phyloP scores from a whole-genome alignment of 1,139 yeast species.

The Pichia sp. region DNA sequence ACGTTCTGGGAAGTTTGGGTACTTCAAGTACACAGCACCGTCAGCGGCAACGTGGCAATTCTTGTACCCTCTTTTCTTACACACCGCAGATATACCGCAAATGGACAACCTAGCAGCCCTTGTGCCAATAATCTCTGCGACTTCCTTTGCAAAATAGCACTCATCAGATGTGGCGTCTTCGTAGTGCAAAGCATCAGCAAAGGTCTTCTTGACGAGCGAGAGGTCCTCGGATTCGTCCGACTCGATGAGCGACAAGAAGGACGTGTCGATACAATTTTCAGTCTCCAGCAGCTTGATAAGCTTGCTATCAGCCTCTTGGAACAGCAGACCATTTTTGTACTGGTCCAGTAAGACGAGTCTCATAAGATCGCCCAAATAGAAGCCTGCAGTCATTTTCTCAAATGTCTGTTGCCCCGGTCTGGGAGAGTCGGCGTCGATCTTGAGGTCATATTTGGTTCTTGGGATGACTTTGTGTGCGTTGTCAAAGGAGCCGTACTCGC shows the following conservation, averaged over 20 bases:
- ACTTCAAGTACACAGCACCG: slow-evolving; percentile 91
- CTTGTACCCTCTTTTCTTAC: slow-evolving; percentile 78
- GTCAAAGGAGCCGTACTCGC: slow-evolving; percentile 98
- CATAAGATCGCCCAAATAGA: slow-evolving; percentile 89
- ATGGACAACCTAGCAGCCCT: slow-evolving; percentile 92
- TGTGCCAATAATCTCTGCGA: slow-evolving; percentile 86
- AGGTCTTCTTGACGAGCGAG: slow-evolving; percentile 67
- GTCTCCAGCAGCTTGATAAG: slow-evolving; percentile 49
- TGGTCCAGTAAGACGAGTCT: slow-evolving; percentile 78
- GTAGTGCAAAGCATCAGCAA: slow-evolving; percentile 49
- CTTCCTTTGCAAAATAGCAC: slow-evolving; percentile 74
- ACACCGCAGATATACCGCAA: slow-evolving; percentile 95
- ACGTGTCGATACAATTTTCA: slow-evolving; percentile 79
- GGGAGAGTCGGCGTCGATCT: slow-evolving; percentile 82
- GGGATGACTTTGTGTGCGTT: slow-evolving; percentile 85
- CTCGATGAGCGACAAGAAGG: slow-evolving; percentile 82
- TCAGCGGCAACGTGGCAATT: slow-evolving; percentile 95
- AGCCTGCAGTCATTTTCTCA: slow-evolving; percentile 98
- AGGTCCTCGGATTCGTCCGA: slow-evolving; percentile 89
- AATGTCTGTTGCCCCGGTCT: slow-evolving; percentile 97
- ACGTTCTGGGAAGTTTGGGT: slow-evolving; percentile 89
- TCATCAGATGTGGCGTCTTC: slow-evolving; percentile 74
- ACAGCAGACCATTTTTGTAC: slow-evolving; percentile 50
- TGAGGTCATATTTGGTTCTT: slow-evolving; percentile 81
- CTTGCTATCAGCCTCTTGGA: slow-evolving; percentile 39